Evolutionary conservation across 75 land plant species (phyloP).

Genomic region (Adiantum capillusveneris): DNA sequence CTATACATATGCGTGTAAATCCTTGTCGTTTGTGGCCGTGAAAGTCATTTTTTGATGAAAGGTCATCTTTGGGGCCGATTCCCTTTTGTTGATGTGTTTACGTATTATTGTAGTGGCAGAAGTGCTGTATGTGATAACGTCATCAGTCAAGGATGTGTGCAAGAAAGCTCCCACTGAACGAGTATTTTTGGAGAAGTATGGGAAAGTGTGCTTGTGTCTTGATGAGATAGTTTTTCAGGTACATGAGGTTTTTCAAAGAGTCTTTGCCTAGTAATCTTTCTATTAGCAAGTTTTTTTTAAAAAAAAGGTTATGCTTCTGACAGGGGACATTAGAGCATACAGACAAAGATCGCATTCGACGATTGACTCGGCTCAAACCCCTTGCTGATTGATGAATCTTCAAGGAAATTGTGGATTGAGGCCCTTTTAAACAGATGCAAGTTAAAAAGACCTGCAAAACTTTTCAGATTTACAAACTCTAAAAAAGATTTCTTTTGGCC

Average conservation of each 20-base stretch:
- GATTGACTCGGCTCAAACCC: conserved; percentile 77
- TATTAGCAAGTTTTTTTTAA: neutral
- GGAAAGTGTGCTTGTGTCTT: conserved; percentile 77
- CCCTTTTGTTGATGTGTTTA: too few species aligned
- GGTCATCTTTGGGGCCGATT: too few species aligned
- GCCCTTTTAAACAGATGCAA: neutral
- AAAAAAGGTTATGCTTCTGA: neutral
- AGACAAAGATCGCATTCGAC: conserved; percentile 80
- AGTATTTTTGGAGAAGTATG: conserved; percentile 87
- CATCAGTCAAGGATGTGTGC: conserved; percentile 86
- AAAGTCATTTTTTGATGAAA: too few species aligned
- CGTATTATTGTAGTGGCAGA: conserved; percentile 65
- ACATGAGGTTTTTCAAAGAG: too few species aligned
- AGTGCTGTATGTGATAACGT: conserved; percentile 77
- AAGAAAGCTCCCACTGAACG: conserved; percentile 88
- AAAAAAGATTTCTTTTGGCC: too few species aligned
- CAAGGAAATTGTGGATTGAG: too few species aligned
- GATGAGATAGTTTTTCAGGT: conserved; percentile 95
- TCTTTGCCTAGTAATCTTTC: too few species aligned
- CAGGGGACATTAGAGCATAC: conserved; percentile 91
- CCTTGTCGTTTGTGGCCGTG: too few species aligned
- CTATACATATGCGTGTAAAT: too few species aligned
- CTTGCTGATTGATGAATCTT: conserved; percentile 39
- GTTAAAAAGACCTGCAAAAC: too few species aligned
- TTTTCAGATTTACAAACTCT: too few species aligned